A percentile compares a stretch with the other conserved stretches of the same genome.
These are phyloP conservation scores for Planoprotostelium fungivorum DNA, from an alignment of 78 protist species.

Conservation along the genomic window DNA sequence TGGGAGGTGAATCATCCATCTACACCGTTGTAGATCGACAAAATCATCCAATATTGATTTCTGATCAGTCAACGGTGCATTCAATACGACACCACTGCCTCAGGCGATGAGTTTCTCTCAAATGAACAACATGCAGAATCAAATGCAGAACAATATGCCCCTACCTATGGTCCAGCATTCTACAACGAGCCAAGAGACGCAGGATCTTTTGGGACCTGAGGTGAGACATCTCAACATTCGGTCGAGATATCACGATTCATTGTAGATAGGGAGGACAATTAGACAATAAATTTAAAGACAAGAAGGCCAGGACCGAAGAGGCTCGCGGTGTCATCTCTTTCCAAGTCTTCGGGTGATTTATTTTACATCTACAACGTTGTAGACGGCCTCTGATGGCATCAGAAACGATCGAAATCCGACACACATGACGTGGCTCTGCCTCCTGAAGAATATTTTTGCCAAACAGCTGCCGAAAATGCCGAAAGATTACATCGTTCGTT, in stretches of 20 bases:
- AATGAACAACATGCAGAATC: too few relatives aligned
- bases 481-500: slow-evolving; percentile 77
- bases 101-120: too few relatives aligned
- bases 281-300: neutral
- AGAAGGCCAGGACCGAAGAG: neutral
- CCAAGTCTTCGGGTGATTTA: neutral
- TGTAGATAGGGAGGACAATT: neutral
- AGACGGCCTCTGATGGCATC: too few relatives aligned
- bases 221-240: neutral
- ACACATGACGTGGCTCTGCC: neutral
- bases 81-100: too few relatives aligned
- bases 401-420: neutral
- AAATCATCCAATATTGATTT: too few relatives aligned
- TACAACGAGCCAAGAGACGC: neutral
- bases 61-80: too few relatives aligned
- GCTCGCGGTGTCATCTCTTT: neutral
- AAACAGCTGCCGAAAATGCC: slow-evolving; percentile 94
- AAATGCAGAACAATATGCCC: too few relatives aligned
- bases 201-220: neutral
- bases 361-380: too few relatives aligned
- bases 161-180: too few relatives aligned
- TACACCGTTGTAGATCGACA: too few relatives aligned
- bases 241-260: neutral
- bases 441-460: slow-evolving; percentile 64
- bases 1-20: too few relatives aligned